Evolutionary conservation across 257 asterid genomes (phyloP).

Genomic region (Scutellaria baicalensis): DNA sequence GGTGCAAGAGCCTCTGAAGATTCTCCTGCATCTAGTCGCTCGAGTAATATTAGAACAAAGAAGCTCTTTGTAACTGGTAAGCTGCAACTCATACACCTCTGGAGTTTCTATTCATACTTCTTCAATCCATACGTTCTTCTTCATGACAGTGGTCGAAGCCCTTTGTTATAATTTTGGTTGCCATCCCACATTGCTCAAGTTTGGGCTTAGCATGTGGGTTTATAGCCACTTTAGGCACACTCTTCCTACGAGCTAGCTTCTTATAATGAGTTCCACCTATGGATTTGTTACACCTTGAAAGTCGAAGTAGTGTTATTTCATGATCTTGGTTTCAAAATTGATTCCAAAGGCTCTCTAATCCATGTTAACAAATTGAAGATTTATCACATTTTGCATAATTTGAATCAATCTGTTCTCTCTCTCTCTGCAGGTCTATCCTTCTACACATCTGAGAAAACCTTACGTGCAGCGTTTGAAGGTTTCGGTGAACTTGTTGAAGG

Average conservation of each 20-base stretch:
- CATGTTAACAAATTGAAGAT: background rate
- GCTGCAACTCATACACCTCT: conserved; percentile 4
- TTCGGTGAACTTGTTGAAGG: conserved; percentile 85
- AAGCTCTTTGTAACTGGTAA: conserved; percentile 89
- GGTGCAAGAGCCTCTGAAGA: conserved; percentile 32
- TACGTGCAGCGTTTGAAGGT: conserved; percentile 83
- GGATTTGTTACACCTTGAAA: background rate
- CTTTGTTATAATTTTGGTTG: background rate
- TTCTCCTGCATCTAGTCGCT: conserved; percentile 31
- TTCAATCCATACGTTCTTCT: background rate
- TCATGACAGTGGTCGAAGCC: background rate
- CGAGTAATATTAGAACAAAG: conserved; percentile 61
- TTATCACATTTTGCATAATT: background rate
- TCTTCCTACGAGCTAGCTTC: background rate
- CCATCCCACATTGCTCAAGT: too few relatives aligned
- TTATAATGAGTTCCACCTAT: background rate
- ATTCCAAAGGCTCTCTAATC: background rate
- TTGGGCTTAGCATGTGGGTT: too few relatives aligned
- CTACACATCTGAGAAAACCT: conserved; percentile 88
- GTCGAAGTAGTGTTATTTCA: background rate
- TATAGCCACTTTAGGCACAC: too few relatives aligned
- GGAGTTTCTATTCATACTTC: background rate
- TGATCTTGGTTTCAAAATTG: background rate
- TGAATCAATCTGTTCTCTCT: background rate
- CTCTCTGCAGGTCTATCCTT: conserved; percentile 72